Evolutionary conservation across 73 alveolate species (phyloP).

Genomic region (Breviolum minutum): DNA sequence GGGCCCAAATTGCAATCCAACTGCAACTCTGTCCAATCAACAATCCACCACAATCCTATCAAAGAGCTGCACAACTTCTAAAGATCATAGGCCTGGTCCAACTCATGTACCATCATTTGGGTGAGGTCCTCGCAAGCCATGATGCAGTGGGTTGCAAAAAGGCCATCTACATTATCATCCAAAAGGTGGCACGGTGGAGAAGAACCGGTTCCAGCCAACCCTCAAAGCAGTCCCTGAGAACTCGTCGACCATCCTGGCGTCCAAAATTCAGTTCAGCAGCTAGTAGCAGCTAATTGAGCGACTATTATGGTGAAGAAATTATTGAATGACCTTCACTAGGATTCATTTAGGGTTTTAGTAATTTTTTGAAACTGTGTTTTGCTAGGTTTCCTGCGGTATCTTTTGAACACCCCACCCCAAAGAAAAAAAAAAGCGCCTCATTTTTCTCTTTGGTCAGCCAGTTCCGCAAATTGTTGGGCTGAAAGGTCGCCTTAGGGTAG

Average conservation of each 20-base stretch:
- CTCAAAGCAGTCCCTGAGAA: constrained; percentile 4
- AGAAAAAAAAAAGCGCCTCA: not conserved
- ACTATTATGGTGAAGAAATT: too few relatives aligned
- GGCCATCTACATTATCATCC: not conserved
- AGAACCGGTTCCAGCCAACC: not conserved
- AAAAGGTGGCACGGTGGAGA: too few relatives aligned
- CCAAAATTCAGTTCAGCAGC: not conserved
- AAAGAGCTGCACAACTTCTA: too few relatives aligned
- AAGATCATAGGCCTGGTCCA: not conserved
- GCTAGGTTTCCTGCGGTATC: too few relatives aligned
- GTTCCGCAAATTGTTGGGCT: constrained; percentile 43
- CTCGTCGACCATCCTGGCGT: constrained; percentile 25
- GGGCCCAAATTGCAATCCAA: not conserved
- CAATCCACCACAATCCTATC: too few relatives aligned
- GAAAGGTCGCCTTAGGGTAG: constrained; percentile 58
- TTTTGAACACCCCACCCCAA: not conserved
- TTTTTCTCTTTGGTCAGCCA: constrained; percentile 82
- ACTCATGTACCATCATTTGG: constrained; percentile 69
- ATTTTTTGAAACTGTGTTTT: too few relatives aligned
- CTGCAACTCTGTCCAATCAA: too few relatives aligned
- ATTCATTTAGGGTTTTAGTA: too few relatives aligned
- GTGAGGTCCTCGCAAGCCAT: not conserved
- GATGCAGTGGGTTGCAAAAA: not conserved
- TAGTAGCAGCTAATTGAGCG: too few relatives aligned
- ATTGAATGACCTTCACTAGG: too few relatives aligned